Evolutionary conservation across 768 basidiomycete genomes (phyloP).

Genomic region (Obba rivulosa): DNA sequence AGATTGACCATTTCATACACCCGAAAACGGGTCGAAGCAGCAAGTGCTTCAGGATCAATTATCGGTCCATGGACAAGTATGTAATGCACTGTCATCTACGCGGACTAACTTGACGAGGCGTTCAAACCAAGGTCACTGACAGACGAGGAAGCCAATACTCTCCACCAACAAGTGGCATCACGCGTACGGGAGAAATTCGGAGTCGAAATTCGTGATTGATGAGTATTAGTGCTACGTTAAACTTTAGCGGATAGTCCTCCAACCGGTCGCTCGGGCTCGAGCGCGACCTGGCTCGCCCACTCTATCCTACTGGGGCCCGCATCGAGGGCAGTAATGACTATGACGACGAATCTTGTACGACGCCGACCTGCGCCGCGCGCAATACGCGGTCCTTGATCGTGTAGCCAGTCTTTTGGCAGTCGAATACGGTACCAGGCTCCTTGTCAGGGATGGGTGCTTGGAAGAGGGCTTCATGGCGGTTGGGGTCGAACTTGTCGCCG

Average conservation of each 20-base stretch:
- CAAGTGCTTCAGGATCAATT: constrained; percentile 87
- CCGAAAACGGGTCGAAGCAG: constrained; percentile 80
- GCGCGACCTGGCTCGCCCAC: background rate
- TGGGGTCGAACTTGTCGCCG: constrained; percentile 93
- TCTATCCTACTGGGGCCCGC: background rate
- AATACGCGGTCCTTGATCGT: constrained; percentile 92
- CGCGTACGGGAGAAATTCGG: constrained; percentile 56
- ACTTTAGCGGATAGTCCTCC: constrained; percentile 8
- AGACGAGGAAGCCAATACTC: constrained; percentile 82
- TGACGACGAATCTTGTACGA: constrained; percentile 57
- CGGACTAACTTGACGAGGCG: background rate
- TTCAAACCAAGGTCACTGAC: constrained; percentile 60
- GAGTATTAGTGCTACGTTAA: constrained; percentile 17
- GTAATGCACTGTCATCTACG: constrained; percentile 14
- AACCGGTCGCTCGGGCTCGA: background rate
- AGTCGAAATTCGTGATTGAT: constrained; percentile 83
- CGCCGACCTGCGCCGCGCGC: constrained; percentile 95
- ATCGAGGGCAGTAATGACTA: constrained; percentile 1
- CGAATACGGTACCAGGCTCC: constrained; percentile 84
- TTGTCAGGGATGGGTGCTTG: constrained; percentile 89
- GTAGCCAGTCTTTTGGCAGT: constrained; percentile 88
- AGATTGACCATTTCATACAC: constrained; percentile 92
- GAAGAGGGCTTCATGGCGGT: constrained; percentile 91
- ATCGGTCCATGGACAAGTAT: constrained; percentile 94
- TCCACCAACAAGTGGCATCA: constrained; percentile 60